Base-by-base conservation (phyloP, 2,329 filamentous ascomycete species). In the Plectosphaerella cucumerina region DNA sequence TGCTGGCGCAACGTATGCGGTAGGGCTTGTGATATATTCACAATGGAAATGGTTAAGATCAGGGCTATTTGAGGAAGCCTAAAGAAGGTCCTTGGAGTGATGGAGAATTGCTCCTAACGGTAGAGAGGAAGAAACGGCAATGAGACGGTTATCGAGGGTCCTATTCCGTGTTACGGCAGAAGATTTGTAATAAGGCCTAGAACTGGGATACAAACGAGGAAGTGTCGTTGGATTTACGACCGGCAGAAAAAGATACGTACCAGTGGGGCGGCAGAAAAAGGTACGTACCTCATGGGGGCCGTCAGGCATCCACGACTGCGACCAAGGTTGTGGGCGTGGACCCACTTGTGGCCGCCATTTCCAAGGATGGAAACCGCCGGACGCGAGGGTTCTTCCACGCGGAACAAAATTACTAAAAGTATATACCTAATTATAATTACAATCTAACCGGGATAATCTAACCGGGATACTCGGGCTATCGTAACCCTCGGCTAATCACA, bases 171-270 rank as follows among this genome's bases (percentile, higher is more conserved):
- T 33, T 3, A 26, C 23, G 43, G 43, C 43, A 45, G 43, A 45
- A 45, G 31, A 45, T 10, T 26, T 43, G 23, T 18, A 43, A 43
- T 20, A 43, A 43, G 15, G 41, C 41, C 41, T 22, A 22, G 41
- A 43, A 22, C 21, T 31, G 10, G 43, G 43, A 45, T 21, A 26
- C 31, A 17, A 22, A n/a, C 21, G 43, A 31, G 43, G 43, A 14
- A 22, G 43, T 45, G 43, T 26, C 43, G 43, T 45, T 45, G 9
- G 31, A 17, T 45, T 45, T 45, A 45, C 31, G 26, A n/a, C 21
- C 43, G 43, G 43, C 43, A 45, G 43, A 45, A 45, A 45, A 45
- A 45, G 43, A 45, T 45, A 45, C 43, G 43, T 45, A 45, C 43
- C 43, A n/a, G n/a, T 17, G 11, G 43, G 43, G 23, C 43, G 43